These are phyloP conservation scores for Dactylellina cionopaga DNA, from an alignment of 2,329 filamentous ascomycete genomes.

Conservation along the genomic window DNA sequence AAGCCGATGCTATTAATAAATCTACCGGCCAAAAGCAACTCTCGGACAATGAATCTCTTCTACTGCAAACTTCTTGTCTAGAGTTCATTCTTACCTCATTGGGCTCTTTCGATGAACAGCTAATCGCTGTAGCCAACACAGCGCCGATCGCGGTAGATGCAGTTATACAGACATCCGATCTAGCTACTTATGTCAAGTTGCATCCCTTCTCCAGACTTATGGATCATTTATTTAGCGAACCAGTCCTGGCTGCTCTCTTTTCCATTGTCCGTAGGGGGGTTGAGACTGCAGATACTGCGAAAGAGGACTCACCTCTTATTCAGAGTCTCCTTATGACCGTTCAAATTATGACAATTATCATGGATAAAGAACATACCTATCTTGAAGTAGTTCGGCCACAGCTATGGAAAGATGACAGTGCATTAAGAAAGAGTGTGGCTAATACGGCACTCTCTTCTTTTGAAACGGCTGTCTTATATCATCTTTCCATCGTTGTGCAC, in stretches of 20 bases:
- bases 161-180: conserved; percentile 76
- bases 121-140: conserved; percentile 84
- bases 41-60: conserved; percentile 34
- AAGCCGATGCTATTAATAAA: conserved; percentile 35
- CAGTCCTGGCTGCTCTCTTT: conserved; percentile 82
- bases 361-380: conserved; percentile 91
- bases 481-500: conserved; percentile 80
- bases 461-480: conserved; percentile 87
- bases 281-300: conserved; percentile 68
- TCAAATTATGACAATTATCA: conserved; percentile 81
- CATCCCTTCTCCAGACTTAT: conserved; percentile 95
- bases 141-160: conserved; percentile 79
- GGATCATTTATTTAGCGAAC: conserved; percentile 98
- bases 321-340: conserved; percentile 81
- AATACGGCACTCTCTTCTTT: conserved; percentile 85
- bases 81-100: conserved; percentile 84
- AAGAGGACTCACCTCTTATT: conserved; percentile 82
- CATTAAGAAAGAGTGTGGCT: conserved; percentile 71
- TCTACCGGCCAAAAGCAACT: conserved; percentile 37
- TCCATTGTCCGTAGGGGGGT: conserved; percentile 79
- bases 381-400: conserved; percentile 85
- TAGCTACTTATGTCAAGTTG: conserved; percentile 81
- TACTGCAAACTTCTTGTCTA: conserved; percentile 79
- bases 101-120: conserved; percentile 89
- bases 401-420: conserved; percentile 73